phyloP scores from a whole-genome alignment of 768 basidiomycete genomes.

The Auriscalpium vulgare region DNA sequence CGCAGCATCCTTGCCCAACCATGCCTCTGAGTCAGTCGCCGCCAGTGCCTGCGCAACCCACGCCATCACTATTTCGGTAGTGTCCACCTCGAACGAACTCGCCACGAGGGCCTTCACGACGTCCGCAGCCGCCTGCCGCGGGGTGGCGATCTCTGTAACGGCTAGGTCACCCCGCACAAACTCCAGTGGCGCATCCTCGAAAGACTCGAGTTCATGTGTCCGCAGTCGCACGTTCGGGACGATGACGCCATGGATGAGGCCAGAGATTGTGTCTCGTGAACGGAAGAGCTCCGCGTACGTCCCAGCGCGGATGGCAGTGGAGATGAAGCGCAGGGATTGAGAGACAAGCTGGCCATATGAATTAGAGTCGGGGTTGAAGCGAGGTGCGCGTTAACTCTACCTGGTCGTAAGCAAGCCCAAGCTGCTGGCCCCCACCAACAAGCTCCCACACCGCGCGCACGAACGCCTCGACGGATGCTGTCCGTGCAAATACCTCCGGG shows the following conservation, averaged over 20 bases:
- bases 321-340: conserved; percentile 85
- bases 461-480: conserved; percentile 58
- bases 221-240: conserved; percentile 88
- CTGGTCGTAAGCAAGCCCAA: conserved; percentile 65
- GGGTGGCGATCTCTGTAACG: conserved; percentile 67
- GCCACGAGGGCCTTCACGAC: conserved; percentile 88
- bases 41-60: conserved; percentile 75
- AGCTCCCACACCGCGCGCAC: conserved; percentile 90
- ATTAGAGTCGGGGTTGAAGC: background rate
- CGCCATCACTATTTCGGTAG: conserved; percentile 81
- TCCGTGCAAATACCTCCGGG: conserved; percentile 64
- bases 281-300: conserved; percentile 79
- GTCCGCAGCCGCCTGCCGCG: conserved; percentile 89
- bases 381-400: conserved; percentile 27
- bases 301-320: conserved; percentile 85
- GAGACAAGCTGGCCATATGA: conserved; percentile 60
- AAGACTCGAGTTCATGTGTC: conserved; percentile 88
- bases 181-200: conserved; percentile 95
- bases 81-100: conserved; percentile 70
- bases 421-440: conserved; percentile 61
- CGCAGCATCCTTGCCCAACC: conserved; percentile 92
- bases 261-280: conserved; percentile 68
- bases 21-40: conserved; percentile 51
- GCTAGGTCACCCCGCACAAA: conserved; percentile 49
- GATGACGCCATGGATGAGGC: conserved; percentile 83